Percentiles rank a stretch among this genome's conserved stretches.
These are phyloP conservation scores for Amylostereum areolatum DNA, from an alignment of 1,284 basidiomycete genomes.

Conservation along the genomic window DNA sequence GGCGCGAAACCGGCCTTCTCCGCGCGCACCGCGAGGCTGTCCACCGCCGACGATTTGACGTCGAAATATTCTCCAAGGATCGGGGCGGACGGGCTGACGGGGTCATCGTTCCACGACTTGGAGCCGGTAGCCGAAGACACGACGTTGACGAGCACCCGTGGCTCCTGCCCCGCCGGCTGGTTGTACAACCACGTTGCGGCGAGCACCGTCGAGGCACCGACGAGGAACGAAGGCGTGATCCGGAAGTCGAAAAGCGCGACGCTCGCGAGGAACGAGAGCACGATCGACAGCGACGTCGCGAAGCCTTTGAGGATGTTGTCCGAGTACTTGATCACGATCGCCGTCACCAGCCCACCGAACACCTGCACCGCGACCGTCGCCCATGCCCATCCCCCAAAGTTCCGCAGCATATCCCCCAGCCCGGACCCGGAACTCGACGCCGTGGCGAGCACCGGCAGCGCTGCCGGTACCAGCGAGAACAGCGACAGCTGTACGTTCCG, in stretches of 20 bases:
- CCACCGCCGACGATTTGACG: conserved; percentile 39
- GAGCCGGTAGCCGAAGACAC: conserved; percentile 17
- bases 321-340: conserved; percentile 83
- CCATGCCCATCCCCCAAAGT: conserved; percentile 92
- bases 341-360: conserved; percentile 89
- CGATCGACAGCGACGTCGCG: conserved; percentile 89
- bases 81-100: conserved; percentile 43
- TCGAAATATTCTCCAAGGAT: conserved; percentile 51
- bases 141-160: conserved; percentile 27
- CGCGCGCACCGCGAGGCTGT: conserved; percentile 40
- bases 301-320: conserved; percentile 95
- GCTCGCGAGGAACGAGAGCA: conserved; percentile 89
- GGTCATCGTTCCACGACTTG: conserved; percentile 30
- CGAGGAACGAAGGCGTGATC: conserved; percentile 81
- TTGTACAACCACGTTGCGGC: conserved; percentile 87
- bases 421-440: conserved; percentile 29
- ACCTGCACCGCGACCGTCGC: conserved; percentile 89
- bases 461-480: conserved; percentile 72
- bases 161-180: conserved; percentile 50
- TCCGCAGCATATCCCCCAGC: conserved; percentile 50
- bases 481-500: conserved; percentile 76
- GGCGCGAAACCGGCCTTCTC: conserved; percentile 24
- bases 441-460: conserved; percentile 61
- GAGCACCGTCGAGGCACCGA: conserved; percentile 83
- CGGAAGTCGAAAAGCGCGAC: conserved; percentile 86